Base-by-base conservation (phyloP, 805 yeast species). In the Phaffomyces thermotolerans region DNA sequence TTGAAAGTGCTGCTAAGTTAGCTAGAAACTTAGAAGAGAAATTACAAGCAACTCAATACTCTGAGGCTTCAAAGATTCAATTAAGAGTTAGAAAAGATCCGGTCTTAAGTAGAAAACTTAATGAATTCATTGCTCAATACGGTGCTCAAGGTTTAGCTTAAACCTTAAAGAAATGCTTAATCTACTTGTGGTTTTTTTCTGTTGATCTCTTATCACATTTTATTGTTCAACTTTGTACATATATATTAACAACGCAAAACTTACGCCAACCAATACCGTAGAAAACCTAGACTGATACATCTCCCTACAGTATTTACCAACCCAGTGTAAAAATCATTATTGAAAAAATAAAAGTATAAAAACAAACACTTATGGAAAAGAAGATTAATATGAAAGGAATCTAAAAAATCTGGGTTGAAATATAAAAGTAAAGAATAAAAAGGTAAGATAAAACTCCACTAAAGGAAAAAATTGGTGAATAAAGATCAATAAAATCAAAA, bases 21-120 rank as follows among this genome's bases (percentile, higher is more conserved):
- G 84, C 96, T 20, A 83, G 98, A 75, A 76, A 85, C 40, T 72
- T 78, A 41, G 88, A 83, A 47, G 98, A 91, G 69, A 84, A 87
- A 69, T 72, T 84, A 43, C 96, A 88, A 69, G 93, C 96, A 44
- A 81, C 88, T 50, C 82, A 93, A 17, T 84, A 86, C 56, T 90
- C 91, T 47, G 96, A 88, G 68, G 96, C 97, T 51, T 80, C 96
- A 40, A 85, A 84, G 64, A 79, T 89, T 69, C 99, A 93, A 73
- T 68, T 80, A 59, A 79, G 82, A 59, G 78, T 93, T 55, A 79
- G 74, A 66, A 66, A 73, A 42, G 93, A 84, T 59, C 86, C 87
- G 35, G 65, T 73, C 23, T 72, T 84, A 60, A 73, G 77, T 54
- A 67, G 68, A 32, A 82, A 79, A 65, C 76, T 84, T 51, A 72